These are phyloP conservation scores for Agaricales sp. DNA, from an alignment of 1,284 basidiomycete genomes.

Conservation along the genomic window DNA sequence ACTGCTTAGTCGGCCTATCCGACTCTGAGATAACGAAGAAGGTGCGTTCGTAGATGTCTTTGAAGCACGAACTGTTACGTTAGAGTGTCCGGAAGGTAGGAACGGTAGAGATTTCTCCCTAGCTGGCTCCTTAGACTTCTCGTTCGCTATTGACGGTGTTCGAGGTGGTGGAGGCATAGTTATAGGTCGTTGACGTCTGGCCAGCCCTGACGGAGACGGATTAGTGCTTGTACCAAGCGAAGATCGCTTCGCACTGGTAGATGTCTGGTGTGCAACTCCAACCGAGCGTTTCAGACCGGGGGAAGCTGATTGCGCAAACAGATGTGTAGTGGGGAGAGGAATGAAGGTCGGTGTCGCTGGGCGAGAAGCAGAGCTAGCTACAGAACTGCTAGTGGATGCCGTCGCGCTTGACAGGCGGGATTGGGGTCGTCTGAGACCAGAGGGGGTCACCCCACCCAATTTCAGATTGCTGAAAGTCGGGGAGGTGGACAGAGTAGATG, in stretches of 20 bases:
- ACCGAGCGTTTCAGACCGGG: conserved; percentile 48
- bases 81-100: conserved; percentile 29
- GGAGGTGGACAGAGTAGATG: conserved; percentile 24
- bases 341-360: conserved; percentile 68
- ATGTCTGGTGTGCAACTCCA: conserved; percentile 30
- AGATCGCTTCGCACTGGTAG: conserved; percentile 40
- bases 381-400: conserved; percentile 47
- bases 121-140: conserved; percentile 15
- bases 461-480: conserved; percentile 23
- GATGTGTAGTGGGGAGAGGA: conserved; percentile 45
- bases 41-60: conserved; percentile 21
- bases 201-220: conserved; percentile 15
- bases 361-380: conserved; percentile 58
- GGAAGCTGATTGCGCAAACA: conserved; percentile 29
- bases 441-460: conserved; percentile 23
- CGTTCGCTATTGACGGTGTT: conserved; percentile 15
- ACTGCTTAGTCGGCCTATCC: conserved; percentile 49
- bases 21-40: conserved; percentile 39
- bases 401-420: conserved; percentile 55
- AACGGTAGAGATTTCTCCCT: conserved; percentile 29
- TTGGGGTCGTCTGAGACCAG: conserved; percentile 44
- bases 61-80: conserved; percentile 40
- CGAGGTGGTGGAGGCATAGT: conserved; percentile 25
- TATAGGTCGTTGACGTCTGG: conserved; percentile 25
- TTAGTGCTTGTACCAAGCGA: conserved; percentile 41